Conservation (phyloP, 2,329 filamentous ascomycete genomes). For the Sporothrix dimorphospora region DNA sequence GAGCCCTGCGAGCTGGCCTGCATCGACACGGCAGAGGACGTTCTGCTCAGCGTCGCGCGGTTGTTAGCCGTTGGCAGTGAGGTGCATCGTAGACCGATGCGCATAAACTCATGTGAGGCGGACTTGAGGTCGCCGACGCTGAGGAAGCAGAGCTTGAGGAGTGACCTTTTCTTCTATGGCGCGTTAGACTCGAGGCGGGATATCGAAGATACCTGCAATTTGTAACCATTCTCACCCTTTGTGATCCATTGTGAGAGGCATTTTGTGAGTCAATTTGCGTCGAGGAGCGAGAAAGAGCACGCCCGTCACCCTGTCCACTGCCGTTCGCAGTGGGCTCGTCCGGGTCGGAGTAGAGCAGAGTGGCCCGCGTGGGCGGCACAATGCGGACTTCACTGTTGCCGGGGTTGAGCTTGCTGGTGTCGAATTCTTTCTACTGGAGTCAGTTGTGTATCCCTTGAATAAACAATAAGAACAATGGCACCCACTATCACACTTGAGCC, state of each 20-base stretch:
- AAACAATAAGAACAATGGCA: background rate
- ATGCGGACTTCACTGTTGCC: constrained; percentile 32
- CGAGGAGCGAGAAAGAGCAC: background rate
- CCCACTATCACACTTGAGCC: constrained; percentile 18
- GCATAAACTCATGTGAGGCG: constrained; percentile 31
- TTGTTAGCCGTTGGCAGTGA: constrained; percentile 26
- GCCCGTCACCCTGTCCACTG: background rate
- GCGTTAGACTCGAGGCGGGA: background rate
- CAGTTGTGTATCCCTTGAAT: background rate
- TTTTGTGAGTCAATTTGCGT: background rate
- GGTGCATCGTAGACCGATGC: constrained; percentile 32
- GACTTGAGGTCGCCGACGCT: constrained; percentile 33
- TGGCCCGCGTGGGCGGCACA: constrained; percentile 31
- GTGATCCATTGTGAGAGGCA: constrained; percentile 16
- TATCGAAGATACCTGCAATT: background rate
- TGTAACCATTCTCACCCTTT: background rate
- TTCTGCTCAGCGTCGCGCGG: constrained; percentile 6
- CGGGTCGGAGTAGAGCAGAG: constrained; percentile 27
- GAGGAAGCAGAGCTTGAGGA: constrained; percentile 34
- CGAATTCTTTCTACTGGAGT: constrained; percentile 21
- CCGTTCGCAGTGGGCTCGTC: background rate
- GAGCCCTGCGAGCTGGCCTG: background rate
- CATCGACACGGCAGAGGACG: background rate
- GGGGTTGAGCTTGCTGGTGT: constrained; percentile 18
- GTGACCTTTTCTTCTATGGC: constrained; percentile 21